Evolutionary conservation across 805 yeast species (phyloP), one percentile per base, ranked within the genome.

Genomic region (Kodamaea kaohsiungensis): DNA sequence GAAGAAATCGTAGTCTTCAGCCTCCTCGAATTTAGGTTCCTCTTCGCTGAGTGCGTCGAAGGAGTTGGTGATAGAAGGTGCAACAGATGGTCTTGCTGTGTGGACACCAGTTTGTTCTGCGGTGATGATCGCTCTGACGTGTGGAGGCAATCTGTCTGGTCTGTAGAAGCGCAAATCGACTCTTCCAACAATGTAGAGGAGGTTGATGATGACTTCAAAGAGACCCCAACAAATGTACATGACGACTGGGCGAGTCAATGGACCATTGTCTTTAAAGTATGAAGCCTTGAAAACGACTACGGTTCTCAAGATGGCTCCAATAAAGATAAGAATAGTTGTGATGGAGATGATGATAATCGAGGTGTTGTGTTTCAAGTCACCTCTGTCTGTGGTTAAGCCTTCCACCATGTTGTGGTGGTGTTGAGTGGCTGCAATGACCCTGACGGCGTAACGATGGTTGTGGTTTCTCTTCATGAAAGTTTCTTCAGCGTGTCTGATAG

Each of bases 121-220:
- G 2, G 80, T 75, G 40, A 75, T 66, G 52, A 75, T 75, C 15
- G 67, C 60, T 57, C 78, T 65, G 51, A 75, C 77, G 49, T 65
- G 68, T 43, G 64, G 62, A 12, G 76, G 79, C 55, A 82, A 71
- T 46, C 67, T 70, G 67, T 87, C 92, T 15, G 95, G 93, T 69
- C 89, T 84, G 77, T 88, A 88, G 71, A 88, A 88, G 67, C 95
- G 78, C 62, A 88, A 75, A 66, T 88, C 95, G 50, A 86, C 83
- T 66, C 96, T 80, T 15, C 85, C 84, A 37, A 85, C 62, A 53
- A 88, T 66, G 65, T 85, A 86, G 35, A 85, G 57, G 8, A 83
- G 52, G 58, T 85, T 80, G 53, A 85, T 82, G 27, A 86, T 61
- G 0, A 77, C 72, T 71, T 88, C 95, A 48, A 86, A 72, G 3